Conservation (phyloP, 2,329 filamentous ascomycete genomes). For the Fusarium begoniae region DNA sequence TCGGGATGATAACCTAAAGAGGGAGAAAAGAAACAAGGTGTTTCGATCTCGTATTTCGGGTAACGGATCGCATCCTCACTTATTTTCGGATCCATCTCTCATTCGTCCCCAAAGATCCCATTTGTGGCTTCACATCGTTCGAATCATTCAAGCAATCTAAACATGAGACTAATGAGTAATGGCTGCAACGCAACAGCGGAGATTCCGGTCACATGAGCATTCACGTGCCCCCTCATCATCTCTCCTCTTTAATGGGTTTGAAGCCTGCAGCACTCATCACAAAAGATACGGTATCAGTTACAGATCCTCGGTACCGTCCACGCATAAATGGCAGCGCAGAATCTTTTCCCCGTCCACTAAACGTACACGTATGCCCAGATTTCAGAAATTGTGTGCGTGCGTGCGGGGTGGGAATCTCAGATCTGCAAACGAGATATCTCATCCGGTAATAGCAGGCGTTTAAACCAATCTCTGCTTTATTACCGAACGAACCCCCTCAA, state of each 20-base stretch:
- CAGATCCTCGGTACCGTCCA: neutral
- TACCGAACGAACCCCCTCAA: neutral
- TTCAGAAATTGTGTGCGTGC: neutral
- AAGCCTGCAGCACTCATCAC: neutral
- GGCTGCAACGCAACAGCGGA: neutral
- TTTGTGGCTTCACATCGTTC: neutral
- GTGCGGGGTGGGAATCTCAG: constrained; percentile 16
- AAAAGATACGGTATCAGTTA: neutral
- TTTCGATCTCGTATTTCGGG: neutral
- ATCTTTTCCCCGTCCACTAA: neutral
- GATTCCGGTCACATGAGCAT: neutral
- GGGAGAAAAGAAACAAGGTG: neutral
- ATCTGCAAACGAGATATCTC: constrained; percentile 22
- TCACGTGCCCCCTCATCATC: neutral
- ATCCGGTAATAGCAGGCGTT: constrained; percentile 10
- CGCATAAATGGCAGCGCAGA: neutral
- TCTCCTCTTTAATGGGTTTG: neutral
- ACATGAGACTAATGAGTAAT: neutral
- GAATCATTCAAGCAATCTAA: neutral
- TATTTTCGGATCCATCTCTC: neutral
- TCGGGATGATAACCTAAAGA: neutral
- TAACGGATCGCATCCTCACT: neutral
- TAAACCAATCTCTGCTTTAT: neutral
- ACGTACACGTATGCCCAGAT: neutral
- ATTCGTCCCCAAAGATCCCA: neutral